Percentiles rank a stretch among this genome's conserved stretches.
phyloP scores from a whole-genome alignment of 768 basidiomycete genomes.

The Flagelloscypha sp. region DNA sequence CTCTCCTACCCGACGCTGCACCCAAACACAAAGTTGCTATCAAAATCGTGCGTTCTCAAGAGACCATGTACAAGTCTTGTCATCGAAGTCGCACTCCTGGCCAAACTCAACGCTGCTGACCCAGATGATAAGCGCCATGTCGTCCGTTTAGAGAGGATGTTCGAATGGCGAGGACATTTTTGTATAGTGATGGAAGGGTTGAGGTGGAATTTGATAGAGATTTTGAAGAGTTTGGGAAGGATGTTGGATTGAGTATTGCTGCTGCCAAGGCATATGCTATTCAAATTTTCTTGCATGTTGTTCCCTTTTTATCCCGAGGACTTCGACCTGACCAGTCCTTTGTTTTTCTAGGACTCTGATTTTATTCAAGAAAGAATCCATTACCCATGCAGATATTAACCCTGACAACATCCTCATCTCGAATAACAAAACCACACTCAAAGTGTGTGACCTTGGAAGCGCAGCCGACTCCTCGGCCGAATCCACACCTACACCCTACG shows the following conservation, averaged over 20 bases:
- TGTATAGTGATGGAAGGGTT: slow-evolving; percentile 69
- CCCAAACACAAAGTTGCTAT: slow-evolving; percentile 67
- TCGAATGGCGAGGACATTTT: slow-evolving; percentile 70
- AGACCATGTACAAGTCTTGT: slow-evolving; percentile 71
- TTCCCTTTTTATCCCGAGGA: slow-evolving; percentile 56
- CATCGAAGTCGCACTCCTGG: slow-evolving; percentile 60
- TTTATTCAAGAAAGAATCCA: slow-evolving; percentile 73
- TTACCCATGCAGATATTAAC: slow-evolving; percentile 77
- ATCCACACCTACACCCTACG: slow-evolving; percentile 71
- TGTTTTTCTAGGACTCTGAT: slow-evolving; percentile 77
- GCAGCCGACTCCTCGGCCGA: slow-evolving; percentile 66
- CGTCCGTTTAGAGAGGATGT: slow-evolving; percentile 57
- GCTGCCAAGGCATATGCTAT: slow-evolving; percentile 72
- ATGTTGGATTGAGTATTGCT: slow-evolving; percentile 64
- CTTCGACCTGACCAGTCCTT: no score
- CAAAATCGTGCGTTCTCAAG: slow-evolving; percentile 68
- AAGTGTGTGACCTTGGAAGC: slow-evolving; percentile 68
- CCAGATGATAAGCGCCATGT: slow-evolving; percentile 73
- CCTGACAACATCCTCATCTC: slow-evolving; percentile 50
- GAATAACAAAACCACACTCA: slow-evolving; percentile 65
- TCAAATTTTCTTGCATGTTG: slow-evolving; percentile 63
- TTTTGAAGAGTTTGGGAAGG: slow-evolving; percentile 76
- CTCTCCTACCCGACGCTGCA: slow-evolving; percentile 32
- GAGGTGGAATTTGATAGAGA: slow-evolving; percentile 72
- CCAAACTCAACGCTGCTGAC: slow-evolving; percentile 57